Evolutionary conservation across 2,329 filamentous ascomycete genomes (phyloP), one percentile per base, ranked within the genome.

Genomic region (Hansfordia pulvinata): DNA sequence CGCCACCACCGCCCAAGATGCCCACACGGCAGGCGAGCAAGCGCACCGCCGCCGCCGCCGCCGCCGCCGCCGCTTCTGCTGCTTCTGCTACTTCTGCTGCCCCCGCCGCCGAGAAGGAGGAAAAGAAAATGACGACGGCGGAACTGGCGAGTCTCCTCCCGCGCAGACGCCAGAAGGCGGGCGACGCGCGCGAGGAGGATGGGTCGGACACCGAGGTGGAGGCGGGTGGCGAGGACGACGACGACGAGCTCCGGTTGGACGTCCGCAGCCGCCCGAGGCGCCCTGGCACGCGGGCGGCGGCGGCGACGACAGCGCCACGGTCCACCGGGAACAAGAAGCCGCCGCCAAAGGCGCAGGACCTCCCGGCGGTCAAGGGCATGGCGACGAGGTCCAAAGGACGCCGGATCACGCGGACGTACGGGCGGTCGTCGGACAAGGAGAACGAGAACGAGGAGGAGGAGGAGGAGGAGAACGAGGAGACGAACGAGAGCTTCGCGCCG

Each of bases 341-440:
- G n/a, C n/a, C 32, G 8, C 11, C 8, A 13, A 20, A 26, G 9
- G 17, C 9, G 17, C 11, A 8, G 19, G 11, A 12, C 34, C 17
- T 17, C 25, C 7, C 35, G 34, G 17, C 31, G 25, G n/a, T n/a
- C 12, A 36, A 35, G 22, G 34, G 30, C 14, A 41, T 39, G 25
- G n/a, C 37, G 32, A 29, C 30, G 6, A 20, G 25, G 7, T 28
- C 17, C 11, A 20, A 28, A 2, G 33, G 29, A 6, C 37, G 35
- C 18, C 29, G 33, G 8, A 40, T 43, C 19, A 39, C 38, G 16
- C 54, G 59, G 29, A 73, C 66, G 1, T 71, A 75, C 34, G 61
- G 64, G 4, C 54, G 52, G 10, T 50, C 52, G 2, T 70, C 66
- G 3, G 65, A 76, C 28, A 71, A 74, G 48, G 71, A 76, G 45